Base-by-base conservation (phyloP, 345 rosid species). In the Eutrema japonicum region DNA sequence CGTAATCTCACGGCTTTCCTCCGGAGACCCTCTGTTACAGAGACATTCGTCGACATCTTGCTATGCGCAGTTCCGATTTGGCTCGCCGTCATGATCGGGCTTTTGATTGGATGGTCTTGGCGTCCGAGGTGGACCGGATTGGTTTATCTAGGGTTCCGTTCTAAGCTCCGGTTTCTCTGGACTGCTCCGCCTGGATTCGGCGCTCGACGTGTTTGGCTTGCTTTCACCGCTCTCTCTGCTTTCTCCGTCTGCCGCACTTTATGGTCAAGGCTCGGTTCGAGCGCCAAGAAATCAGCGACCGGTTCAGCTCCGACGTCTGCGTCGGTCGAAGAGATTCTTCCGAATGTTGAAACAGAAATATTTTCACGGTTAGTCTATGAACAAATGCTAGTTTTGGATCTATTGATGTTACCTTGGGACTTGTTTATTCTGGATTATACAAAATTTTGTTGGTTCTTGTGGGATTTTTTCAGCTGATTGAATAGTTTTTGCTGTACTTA, bases 141-240 rank as follows among this genome's bases (percentile, higher is more conserved):
- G 79, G 59, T 95, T 47, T 95, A 77, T 75, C 76, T 95, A 43
- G 98, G 98, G 36, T 70, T 92, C 33, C 88, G 97, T 32, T 79
- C 89, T 72, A 88, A 86, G 81, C 84, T 92, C 51, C 85, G 97
- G 63, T 92, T 95, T 73, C 60, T 88, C 7, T 87, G 93, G 86
- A 84, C 97, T n/a, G 89, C 85, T n/a, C 98, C 98, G 4, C 96
- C 94, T 3, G 96, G 96, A 3, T 90, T 95, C 76, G 99, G 99
- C 1, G 99, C 97, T 53, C 91, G 98, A 13, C 85, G 96, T 29
- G 83, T 92, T 49, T 95, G 99, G 99, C 79, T 95, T 53, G 98
- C 98, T 63, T 79, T 88, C 74, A 88, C 96, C 6, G 98, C 99
- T 54, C 88, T 95, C 50, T 94, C 96, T 0, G 95, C 86, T 13